Percentiles rank a stretch among this genome's conserved stretches.
Conservation (phyloP, 225 moss, liverwort and hornwort species). For the Polytrichum formosum region DNA sequence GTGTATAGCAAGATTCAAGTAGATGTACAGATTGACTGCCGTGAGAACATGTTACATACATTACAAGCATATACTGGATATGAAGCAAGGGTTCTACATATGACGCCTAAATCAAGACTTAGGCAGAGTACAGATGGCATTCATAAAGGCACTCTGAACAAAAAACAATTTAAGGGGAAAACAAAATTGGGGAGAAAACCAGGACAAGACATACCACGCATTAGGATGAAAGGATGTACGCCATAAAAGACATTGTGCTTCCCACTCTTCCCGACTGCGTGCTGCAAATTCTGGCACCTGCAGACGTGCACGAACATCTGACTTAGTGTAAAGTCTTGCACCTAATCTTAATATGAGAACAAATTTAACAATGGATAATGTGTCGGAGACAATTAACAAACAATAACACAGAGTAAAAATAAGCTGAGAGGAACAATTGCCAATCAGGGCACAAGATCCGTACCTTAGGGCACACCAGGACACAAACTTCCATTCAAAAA, state of each 20-base stretch:
- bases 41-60: background rate
- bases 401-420: background rate
- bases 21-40: background rate
- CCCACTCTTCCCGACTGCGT: conserved; percentile 76
- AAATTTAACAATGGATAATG: no score
- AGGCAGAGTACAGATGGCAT: background rate
- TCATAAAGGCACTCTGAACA: background rate
- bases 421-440: no score
- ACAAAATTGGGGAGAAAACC: background rate
- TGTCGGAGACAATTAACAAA: background rate
- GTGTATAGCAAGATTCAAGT: background rate
- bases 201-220: conserved; percentile 36
- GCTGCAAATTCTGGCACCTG: conserved; percentile 83
- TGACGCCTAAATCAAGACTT: background rate
- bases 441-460: no score
- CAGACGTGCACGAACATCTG: background rate
- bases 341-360: no score
- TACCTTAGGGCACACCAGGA: no score
- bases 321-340: background rate
- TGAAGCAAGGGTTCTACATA: background rate
- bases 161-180: no score
- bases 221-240: conserved; percentile 91
- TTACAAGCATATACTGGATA: background rate
- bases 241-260: conserved; percentile 76
- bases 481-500: no score